phyloP scores from a whole-genome alignment of 1,139 yeast genomes.

The Suhomyces taliae region DNA sequence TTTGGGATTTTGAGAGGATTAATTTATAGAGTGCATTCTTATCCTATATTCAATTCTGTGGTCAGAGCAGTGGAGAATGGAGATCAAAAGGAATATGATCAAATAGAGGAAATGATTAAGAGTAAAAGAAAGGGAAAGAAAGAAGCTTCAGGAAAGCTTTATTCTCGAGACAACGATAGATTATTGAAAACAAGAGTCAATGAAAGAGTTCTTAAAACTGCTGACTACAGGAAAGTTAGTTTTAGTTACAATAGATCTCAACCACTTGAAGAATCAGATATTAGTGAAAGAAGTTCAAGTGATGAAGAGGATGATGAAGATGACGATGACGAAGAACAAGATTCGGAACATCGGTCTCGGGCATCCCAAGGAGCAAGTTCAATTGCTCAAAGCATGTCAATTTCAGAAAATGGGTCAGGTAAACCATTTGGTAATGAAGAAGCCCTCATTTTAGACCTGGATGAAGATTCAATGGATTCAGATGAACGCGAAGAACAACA shows the following conservation, averaged over 20 bases:
- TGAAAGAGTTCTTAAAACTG: slow-evolving; percentile 29
- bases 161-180: slow-evolving; percentile 10
- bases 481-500: slow-evolving; percentile 29
- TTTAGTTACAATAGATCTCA: slow-evolving; percentile 28
- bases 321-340: neutral
- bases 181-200: slow-evolving; percentile 28
- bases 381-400: neutral
- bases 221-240: slow-evolving; percentile 31
- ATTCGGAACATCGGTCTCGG: neutral
- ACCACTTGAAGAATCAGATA: neutral
- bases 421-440: slow-evolving; percentile 10
- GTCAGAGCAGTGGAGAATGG: slow-evolving; percentile 36
- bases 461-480: slow-evolving; percentile 5
- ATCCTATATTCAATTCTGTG: slow-evolving; percentile 57
- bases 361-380: neutral
- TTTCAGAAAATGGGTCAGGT: neutral
- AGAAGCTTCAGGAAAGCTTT: neutral
- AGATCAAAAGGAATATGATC: slow-evolving; percentile 30
- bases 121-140: slow-evolving; percentile 8
- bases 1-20: slow-evolving; percentile 85
- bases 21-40: slow-evolving; percentile 76
- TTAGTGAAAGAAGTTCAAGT: slow-evolving; percentile 7
- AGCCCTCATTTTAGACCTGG: slow-evolving; percentile 6
- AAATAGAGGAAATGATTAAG: slow-evolving; percentile 25
- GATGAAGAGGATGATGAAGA: slow-evolving; percentile 4